Percentiles rank a stretch among this genome's conserved stretches.
phyloP scores from a whole-genome alignment of 1,139 yeast species.

The Suhomyces panamericanus region DNA sequence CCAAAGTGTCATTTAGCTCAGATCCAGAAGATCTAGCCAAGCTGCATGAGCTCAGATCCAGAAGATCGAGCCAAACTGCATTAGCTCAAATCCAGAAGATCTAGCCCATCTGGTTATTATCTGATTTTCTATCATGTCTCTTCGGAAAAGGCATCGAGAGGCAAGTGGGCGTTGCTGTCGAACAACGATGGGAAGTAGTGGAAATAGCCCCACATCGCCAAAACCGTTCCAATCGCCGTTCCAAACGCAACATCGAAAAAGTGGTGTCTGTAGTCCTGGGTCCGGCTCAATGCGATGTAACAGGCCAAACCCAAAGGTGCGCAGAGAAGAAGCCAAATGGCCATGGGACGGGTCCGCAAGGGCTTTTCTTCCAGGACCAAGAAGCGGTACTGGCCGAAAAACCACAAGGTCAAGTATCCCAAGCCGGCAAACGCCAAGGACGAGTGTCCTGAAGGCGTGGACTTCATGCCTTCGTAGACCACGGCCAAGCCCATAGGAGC shows the following conservation, averaged over 20 bases:
- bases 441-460: slow-evolving; percentile 84
- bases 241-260: slow-evolving; percentile 44
- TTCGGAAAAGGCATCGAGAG: slow-evolving; percentile 9
- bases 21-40: too few species aligned
- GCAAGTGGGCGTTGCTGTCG: slow-evolving; percentile 12
- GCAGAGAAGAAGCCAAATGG: slow-evolving; percentile 8
- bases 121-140: too few species aligned
- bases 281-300: slow-evolving; percentile 43
- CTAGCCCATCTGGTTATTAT: too few species aligned
- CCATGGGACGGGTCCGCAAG: slow-evolving; percentile 4
- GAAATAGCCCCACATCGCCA: slow-evolving; percentile 17
- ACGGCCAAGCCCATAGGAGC: slow-evolving; percentile 51
- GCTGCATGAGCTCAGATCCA: too few species aligned
- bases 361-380: slow-evolving; percentile 6
- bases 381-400: slow-evolving; percentile 23
- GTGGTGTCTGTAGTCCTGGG: slow-evolving; percentile 49
- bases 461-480: slow-evolving; percentile 68
- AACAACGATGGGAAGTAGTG: slow-evolving; percentile 17
- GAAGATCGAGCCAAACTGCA: too few species aligned
- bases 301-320: slow-evolving; percentile 42
- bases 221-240: slow-evolving; percentile 29
- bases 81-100: too few species aligned
- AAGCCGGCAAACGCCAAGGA: slow-evolving; percentile 68
- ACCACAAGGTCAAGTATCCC: slow-evolving; percentile 48
- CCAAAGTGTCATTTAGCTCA: too few species aligned